Evolutionary conservation across 257 asterid species (phyloP), one percentile per base, ranked within the genome.

Genomic region (Ilex aquifolium): DNA sequence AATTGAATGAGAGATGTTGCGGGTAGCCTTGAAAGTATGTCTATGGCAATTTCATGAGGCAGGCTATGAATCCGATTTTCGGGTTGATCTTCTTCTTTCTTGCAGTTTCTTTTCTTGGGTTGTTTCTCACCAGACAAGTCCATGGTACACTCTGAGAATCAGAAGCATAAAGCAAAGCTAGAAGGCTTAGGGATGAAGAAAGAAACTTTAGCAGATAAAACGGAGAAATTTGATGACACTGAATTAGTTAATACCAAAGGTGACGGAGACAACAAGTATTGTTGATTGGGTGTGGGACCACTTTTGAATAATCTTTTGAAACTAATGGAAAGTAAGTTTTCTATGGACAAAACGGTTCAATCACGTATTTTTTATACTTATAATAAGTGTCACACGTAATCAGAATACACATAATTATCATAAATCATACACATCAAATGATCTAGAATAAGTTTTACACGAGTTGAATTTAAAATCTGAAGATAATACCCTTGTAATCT

Each of bases 11-110:
- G 76, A 44, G 81, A 76, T 16, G 72, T 71, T 55, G 70, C 57
- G 7, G 81, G 81, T 15, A 82, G 81, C 70, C 88, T 72, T 14
- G 76, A 77, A 21, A 82, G 67, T 57, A 77, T 79, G 29, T 79
- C 80, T 0, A 77, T 57, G 65, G 65, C 59, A n/a, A 67, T 50
- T 44, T 79, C 85, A 3, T 58, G 56, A 3, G 79, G 82, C 48
- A 82, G 63, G 17, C 40, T 50, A 51, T 61, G 67, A 13, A 74
- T 62, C 56, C 11, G 13, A 55, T 60, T 71, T 10, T 5, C 21
- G 46, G n/a, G 48, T 27, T 42, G 63, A 10, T 69, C 32, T 6
- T 62, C 51, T 36, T 62, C 50, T 6, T 55, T 53, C 17, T 57
- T 58, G 14, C n/a, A 40, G 48, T 60, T 32, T 27, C 27, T 15